Conservation (phyloP, 345 rosid species). For the Erodium maritimum region DNA sequence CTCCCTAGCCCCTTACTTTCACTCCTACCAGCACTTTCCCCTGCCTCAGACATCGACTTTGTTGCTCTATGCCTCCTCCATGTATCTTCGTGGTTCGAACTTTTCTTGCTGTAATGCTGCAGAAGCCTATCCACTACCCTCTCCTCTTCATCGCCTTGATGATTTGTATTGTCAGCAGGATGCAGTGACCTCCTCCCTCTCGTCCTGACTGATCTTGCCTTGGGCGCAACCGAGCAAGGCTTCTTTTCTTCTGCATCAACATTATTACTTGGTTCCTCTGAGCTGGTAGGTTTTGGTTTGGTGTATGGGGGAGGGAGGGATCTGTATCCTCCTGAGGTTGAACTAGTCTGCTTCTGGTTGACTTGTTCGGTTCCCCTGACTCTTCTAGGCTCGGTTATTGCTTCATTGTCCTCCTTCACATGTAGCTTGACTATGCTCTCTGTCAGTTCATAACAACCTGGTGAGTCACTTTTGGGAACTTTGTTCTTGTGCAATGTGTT, state of each 20-base stretch:
- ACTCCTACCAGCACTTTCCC: neutral
- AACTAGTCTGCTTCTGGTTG: slow-evolving; percentile 17
- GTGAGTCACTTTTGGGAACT: neutral
- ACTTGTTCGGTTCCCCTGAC: slow-evolving; percentile 15
- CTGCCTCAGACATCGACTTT: neutral
- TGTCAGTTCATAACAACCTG: neutral
- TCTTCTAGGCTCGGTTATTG: slow-evolving; percentile 8
- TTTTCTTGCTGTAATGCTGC: slow-evolving; percentile 27
- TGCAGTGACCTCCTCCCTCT: slow-evolving; percentile 19
- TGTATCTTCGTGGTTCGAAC: slow-evolving; percentile 14
- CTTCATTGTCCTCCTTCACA: slow-evolving; percentile 33
- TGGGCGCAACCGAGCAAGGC: slow-evolving; percentile 12
- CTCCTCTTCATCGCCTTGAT: slow-evolving; percentile 21
- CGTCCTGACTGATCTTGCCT: slow-evolving; percentile 61
- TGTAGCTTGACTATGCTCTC: neutral
- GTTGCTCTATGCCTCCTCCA: neutral
- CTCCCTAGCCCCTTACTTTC: slow-evolving; percentile 14
- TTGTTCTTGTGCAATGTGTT: too few relatives aligned
- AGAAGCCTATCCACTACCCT: slow-evolving; percentile 25
- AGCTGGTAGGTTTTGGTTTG: slow-evolving; percentile 18
- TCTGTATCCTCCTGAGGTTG: slow-evolving; percentile 37
- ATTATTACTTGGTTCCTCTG: slow-evolving; percentile 14
- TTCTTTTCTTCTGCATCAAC: slow-evolving; percentile 9
- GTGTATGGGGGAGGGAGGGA: slow-evolving; percentile 42
- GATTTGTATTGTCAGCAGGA: slow-evolving; percentile 2